These are phyloP conservation scores for sorghum (Sorghum bicolor) DNA, from an alignment of 176 grass and related monocot genomes.

Conservation along the genomic window DNA sequence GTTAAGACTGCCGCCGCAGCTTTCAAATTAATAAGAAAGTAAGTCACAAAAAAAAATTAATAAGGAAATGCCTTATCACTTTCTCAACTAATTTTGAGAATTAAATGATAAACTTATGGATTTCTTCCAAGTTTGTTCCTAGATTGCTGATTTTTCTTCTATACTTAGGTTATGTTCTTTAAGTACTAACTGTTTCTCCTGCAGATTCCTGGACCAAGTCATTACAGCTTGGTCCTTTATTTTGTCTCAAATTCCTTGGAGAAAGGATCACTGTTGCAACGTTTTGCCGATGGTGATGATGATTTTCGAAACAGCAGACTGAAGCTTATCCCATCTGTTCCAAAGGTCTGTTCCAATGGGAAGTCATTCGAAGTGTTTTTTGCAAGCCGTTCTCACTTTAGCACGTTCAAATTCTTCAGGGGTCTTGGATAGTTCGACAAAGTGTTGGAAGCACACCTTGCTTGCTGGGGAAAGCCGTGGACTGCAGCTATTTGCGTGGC, in stretches of 20 bases:
- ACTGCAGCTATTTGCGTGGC: constrained; percentile 82
- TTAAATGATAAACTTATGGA: neutral
- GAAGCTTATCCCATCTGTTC: constrained; percentile 96
- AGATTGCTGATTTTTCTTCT: neutral
- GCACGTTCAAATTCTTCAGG: constrained; percentile 41
- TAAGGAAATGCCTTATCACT: too few species aligned
- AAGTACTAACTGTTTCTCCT: constrained; percentile 28
- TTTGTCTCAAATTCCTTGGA: constrained; percentile 64
- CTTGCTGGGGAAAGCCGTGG: constrained; percentile 90
- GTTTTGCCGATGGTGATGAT: constrained; percentile 87
- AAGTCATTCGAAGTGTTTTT: neutral
- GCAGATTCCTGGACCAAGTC: constrained; percentile 85
- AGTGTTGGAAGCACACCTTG: constrained; percentile 90
- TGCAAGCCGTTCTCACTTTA: constrained; percentile 20
- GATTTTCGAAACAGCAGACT: constrained; percentile 92
- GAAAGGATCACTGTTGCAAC: constrained; percentile 80
- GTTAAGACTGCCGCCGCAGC: too few species aligned
- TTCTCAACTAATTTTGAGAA: neutral
- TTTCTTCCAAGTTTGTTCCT: neutral
- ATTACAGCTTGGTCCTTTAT: constrained; percentile 95
- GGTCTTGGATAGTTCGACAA: constrained; percentile 96
- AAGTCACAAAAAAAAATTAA: too few species aligned
- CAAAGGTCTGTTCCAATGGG: constrained; percentile 57
- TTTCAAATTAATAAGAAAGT: too few species aligned
- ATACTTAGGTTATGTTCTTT: neutral